A percentile compares a stretch with the other conserved stretches of the same genome.
phyloP scores from a whole-genome alignment of 768 basidiomycete species.

The Gymnopilus junonius region DNA sequence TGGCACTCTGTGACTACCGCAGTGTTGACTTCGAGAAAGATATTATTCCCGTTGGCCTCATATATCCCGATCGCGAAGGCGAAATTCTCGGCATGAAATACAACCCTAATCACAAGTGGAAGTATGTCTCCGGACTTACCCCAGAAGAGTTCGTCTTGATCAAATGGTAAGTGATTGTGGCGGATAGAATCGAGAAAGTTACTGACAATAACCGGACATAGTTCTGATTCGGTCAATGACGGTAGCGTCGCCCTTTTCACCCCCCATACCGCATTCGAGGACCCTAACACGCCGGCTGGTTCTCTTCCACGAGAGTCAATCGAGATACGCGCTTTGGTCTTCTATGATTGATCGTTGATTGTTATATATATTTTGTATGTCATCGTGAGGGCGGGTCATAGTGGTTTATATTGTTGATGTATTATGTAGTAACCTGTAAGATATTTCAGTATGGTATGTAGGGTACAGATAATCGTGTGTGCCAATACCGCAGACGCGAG shows the following conservation, averaged over 20 bases:
- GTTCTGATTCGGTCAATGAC: conserved; percentile 37
- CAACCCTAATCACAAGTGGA: conserved; percentile 55
- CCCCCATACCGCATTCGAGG: conserved; percentile 63
- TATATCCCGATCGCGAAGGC: conserved; percentile 54
- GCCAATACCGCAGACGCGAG: too few species aligned
- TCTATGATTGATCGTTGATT: conserved; percentile 56
- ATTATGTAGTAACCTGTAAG: too few species aligned
- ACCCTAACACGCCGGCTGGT: conserved; percentile 53
- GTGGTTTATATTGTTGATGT: too few species aligned
- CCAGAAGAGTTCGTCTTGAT: conserved; percentile 54
- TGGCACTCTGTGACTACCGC: conserved; percentile 54
- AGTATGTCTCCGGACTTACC: conserved; percentile 46
- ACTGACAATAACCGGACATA: conserved; percentile 4
- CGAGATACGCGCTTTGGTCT: conserved; percentile 62
- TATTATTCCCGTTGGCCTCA: conserved; percentile 45
- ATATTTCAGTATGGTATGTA: too few species aligned
- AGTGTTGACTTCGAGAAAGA: conserved; percentile 46
- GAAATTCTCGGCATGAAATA: conserved; percentile 52
- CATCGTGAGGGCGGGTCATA: too few species aligned
- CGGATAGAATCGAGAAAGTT: too few species aligned
- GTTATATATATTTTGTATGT: too few species aligned
- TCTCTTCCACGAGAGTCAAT: conserved; percentile 58
- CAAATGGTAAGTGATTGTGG: conserved; percentile 41
- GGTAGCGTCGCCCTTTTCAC: conserved; percentile 56
- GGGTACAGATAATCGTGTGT: too few species aligned